Base-by-base conservation (phyloP, 352 stramenopile species). In the Pythium vanterpoolii region DNA sequence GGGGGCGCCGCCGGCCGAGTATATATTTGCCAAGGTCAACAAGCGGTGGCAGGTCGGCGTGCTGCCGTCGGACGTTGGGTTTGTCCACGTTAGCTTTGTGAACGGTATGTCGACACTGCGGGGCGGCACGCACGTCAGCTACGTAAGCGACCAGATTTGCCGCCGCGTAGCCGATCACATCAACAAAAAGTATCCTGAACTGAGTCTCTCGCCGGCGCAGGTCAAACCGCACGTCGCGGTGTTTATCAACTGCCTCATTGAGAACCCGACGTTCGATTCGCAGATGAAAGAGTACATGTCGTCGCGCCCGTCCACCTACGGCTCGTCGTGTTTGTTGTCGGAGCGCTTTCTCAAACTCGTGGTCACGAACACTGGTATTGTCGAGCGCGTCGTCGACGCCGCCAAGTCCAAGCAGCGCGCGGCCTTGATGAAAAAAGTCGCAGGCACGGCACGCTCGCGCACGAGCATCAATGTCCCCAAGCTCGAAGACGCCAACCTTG, bases 221-320 rank as follows among this genome's bases (percentile, higher is more conserved):
- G 97, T 99, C 72, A 99, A 99, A 73, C 97, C 98, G 48, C 96
- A 99, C 71, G 69, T 99, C 28, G 87, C 79, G 9, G 79, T 99
- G 16, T 99, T 99, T 75, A 96, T 99, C 42, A 99, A 99, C 72
- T 98, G 89, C 59, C 80, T 99, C 47, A 97, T 99, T 21, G 93
- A 98, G 55, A 99, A 99, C 72, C 97, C 97, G 18, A 97, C 96
- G 2, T 99, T 99, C 68, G 97, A 99, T 67, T 99, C 94, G 53
- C 98, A 99, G 65, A 99, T 98, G 62, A 99, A 99, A 71, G 98
- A 99, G 70, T 96, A 90, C 58, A 91, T 99, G 48, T 99, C 97
- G 3, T 99, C 94, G 2, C 79, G 83, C 5, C 79, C 86, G 13
- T 75, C 79, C 14, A 83, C 81, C 0, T 98, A 97, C 61, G 88